Evolutionary conservation across 352 stramenopile species (phyloP).

Genomic region (Phytophthora pinifolia): DNA sequence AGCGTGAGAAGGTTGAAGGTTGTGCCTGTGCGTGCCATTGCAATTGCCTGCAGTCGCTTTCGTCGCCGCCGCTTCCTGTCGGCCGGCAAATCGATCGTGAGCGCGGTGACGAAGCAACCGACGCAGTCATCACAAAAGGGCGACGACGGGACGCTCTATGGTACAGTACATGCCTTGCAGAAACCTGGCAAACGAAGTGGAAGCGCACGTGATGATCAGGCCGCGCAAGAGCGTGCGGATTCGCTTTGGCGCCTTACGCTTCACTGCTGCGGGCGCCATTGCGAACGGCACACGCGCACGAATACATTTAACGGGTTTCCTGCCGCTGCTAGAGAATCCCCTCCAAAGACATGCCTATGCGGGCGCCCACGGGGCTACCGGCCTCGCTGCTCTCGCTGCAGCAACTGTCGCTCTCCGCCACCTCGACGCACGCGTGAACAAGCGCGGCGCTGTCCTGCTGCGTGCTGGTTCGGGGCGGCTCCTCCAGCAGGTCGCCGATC

Average conservation of each 20-base stretch:
- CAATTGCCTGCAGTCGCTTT: background rate
- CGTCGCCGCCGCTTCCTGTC: background rate
- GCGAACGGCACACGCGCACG: too few relatives aligned
- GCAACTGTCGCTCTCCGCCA: constrained; percentile 21
- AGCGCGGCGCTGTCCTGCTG: constrained; percentile 2
- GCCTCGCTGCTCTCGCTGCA: constrained; percentile 17
- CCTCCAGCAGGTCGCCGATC: constrained; percentile 47
- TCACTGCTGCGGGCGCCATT: too few relatives aligned
- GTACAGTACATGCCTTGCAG: too few relatives aligned
- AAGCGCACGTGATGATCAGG: too few relatives aligned
- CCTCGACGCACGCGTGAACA: background rate
- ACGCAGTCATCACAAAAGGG: constrained; percentile 9
- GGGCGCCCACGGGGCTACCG: constrained; percentile 2
- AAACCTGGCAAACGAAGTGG: too few relatives aligned
- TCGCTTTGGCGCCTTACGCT: too few relatives aligned
- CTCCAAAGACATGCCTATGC: constrained; percentile 26
- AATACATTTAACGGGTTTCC: background rate
- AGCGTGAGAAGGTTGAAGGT: too few relatives aligned
- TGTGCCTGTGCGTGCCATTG: too few relatives aligned
- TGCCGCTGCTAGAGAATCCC: constrained; percentile 20
- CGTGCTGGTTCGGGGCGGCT: constrained; percentile 19
- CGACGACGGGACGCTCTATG: too few relatives aligned
- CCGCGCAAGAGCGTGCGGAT: too few relatives aligned
- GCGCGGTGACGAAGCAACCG: background rate
- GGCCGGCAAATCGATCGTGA: constrained; percentile 3